Conservation (phyloP, 2,329 filamentous ascomycete genomes). For the Pseudogymnoascus destructans region DNA sequence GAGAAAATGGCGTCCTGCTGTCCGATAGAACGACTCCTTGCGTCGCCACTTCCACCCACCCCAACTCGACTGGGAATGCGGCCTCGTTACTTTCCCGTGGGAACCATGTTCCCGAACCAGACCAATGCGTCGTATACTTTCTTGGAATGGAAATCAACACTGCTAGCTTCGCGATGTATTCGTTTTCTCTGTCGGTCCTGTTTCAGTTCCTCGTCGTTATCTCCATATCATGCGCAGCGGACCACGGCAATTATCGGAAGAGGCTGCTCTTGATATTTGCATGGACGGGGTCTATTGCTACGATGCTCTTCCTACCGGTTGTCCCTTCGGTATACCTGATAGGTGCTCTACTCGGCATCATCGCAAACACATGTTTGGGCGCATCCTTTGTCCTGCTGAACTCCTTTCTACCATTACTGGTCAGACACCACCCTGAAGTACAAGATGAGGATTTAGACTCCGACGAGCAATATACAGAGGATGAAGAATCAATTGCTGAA, state of each 20-base stretch:
- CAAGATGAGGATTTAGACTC: slow-evolving; percentile 20
- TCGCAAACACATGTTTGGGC: slow-evolving; percentile 89
- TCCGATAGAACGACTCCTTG: slow-evolving; percentile 67
- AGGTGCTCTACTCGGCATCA: slow-evolving; percentile 70
- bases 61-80: slow-evolving; percentile 18
- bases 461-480: slow-evolving; percentile 8
- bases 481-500: slow-evolving; percentile 11
- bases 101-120: slow-evolving; percentile 9
- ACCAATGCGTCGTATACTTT: slow-evolving; percentile 70
- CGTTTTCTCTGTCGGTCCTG: slow-evolving; percentile 83
- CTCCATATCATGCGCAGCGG: slow-evolving; percentile 89
- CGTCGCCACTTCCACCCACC: slow-evolving; percentile 40
- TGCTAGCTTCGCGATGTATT: slow-evolving; percentile 96
- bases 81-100: slow-evolving; percentile 13
- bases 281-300: slow-evolving; percentile 63
- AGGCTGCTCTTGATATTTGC: slow-evolving; percentile 76
- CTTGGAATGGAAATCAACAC: slow-evolving; percentile 84
- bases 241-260: slow-evolving; percentile 88
- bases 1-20: slow-evolving; percentile 79
- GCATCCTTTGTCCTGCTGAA: slow-evolving; percentile 92
- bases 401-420: slow-evolving; percentile 83
- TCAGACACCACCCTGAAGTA: slow-evolving; percentile 57
- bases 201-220: slow-evolving; percentile 84
- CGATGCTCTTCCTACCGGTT: slow-evolving; percentile 80
- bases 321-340: slow-evolving; percentile 64